These are phyloP conservation scores for Tolypocladium amazonense DNA, from an alignment of 2,329 filamentous ascomycete genomes.

Conservation along the genomic window DNA sequence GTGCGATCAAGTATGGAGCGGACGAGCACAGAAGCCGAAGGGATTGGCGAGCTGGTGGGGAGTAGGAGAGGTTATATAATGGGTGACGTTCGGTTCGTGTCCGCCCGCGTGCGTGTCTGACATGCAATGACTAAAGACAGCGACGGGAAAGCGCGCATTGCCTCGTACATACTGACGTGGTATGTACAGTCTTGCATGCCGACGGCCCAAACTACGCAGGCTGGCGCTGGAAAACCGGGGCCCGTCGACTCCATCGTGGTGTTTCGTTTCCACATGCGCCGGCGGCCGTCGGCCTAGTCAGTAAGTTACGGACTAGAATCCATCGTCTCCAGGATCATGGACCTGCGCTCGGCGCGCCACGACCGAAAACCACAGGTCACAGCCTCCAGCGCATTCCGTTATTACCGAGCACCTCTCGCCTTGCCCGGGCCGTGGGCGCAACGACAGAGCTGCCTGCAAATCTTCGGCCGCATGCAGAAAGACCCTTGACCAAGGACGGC, in stretches of 20 bases:
- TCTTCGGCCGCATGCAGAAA: not conserved
- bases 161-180: not conserved
- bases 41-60: not conserved
- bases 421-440: not conserved
- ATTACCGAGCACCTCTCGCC: not conserved
- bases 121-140: not conserved
- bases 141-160: not conserved
- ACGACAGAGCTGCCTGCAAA: not conserved
- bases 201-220: not conserved
- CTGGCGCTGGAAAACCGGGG: not conserved
- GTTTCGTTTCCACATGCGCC: not conserved
- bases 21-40: not conserved
- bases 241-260: not conserved
- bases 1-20: too few relatives aligned
- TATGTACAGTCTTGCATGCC: not conserved
- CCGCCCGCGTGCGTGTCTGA: not conserved
- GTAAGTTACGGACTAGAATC: not conserved
- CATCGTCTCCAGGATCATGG: not conserved
- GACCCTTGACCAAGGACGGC: not conserved
- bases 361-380: not conserved
- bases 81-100: not conserved
- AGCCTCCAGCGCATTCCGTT: not conserved
- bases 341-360: not conserved
- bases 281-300: not conserved
- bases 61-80: slow-evolving; percentile 3